phyloP scores from a whole-genome alignment of 768 basidiomycete species.

The Vararia minispora region DNA sequence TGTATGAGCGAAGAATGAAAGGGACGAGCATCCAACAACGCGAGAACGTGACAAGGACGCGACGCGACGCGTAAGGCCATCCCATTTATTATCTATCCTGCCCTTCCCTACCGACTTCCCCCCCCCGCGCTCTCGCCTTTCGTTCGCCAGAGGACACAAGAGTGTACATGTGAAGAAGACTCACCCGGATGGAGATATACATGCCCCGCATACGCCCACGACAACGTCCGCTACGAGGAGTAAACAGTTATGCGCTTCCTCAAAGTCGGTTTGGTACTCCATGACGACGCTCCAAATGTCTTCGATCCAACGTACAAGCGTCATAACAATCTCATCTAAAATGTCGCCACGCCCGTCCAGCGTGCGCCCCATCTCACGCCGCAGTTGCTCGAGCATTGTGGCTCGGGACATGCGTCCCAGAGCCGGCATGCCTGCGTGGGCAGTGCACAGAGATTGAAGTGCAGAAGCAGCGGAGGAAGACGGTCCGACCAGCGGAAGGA shows the following conservation, averaged over 20 bases:
- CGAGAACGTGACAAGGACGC: too few species aligned
- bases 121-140: too few species aligned
- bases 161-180: too few species aligned
- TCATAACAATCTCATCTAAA: slow-evolving; percentile 42
- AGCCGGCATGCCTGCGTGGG: slow-evolving; percentile 30
- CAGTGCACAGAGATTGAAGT: slow-evolving; percentile 27
- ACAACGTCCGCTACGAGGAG: slow-evolving; percentile 38
- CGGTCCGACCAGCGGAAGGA: slow-evolving; percentile 37
- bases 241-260: slow-evolving; percentile 43
- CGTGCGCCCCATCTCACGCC: slow-evolving; percentile 44
- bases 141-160: too few species aligned
- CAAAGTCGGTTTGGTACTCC: slow-evolving; percentile 43
- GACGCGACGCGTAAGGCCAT: too few species aligned
- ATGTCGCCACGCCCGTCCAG: slow-evolving; percentile 45
- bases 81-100: too few species aligned
- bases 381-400: slow-evolving; percentile 38
- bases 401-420: slow-evolving; percentile 45
- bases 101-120: too few species aligned
- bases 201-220: slow-evolving; percentile 33
- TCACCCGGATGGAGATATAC: too few species aligned
- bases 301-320: slow-evolving; percentile 45
- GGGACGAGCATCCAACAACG: too few species aligned
- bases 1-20: slow-evolving; percentile 5
- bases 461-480: slow-evolving; percentile 26
- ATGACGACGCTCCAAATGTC: slow-evolving; percentile 54